Evolutionary conservation across 192 early-diverging fungal genomes (phyloP), one percentile per base, ranked within the genome.

Genomic region (Coemansia sp.): DNA sequence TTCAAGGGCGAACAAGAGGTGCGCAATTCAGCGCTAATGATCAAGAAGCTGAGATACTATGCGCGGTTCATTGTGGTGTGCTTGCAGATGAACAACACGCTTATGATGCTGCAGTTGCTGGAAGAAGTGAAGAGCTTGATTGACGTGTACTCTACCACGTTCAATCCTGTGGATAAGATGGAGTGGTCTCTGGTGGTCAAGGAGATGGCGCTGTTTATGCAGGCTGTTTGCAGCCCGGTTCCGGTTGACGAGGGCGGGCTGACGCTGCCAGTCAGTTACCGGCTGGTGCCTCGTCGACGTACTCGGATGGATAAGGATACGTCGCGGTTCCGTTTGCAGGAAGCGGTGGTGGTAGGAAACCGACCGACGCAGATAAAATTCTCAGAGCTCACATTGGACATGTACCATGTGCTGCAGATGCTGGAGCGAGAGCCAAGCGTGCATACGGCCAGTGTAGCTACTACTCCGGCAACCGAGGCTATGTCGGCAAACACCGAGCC

Each of bases 41-140:
- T 97, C 66, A 99, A 99, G 64, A 97, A 96, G 53, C 84, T 99
- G 53, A 87, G 97, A 11, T 99, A 95, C 69, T 97, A 93, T 69
- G 97, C 97, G 2, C 86, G 97, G 28, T 98, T 96, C 72, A 98
- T 96, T 31, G 92, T 98, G 28, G 95, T 97, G 2, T 71, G 69
- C 34, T 18, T 79, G 62, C 70, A 68, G 44, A 53, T 79, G 37
- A 96, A 93, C 80, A 84, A 88, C 18, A 80, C 83, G 36, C 88
- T 86, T 14, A 85, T 87, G 46, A 88, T 97, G 62, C 77, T 85
- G 42, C 83, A 86, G 43, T 72, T 98, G 32, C 83, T 93, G 63
- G 88, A 93, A 3, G 92, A 97, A 50, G 74, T 98, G 20, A 85
- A 87, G 23, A 71, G 70, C 2, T 65, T 93, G 28, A 88, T 99